Conservation (phyloP, 2,329 filamentous ascomycete species). For the Fusarium burgessii region DNA sequence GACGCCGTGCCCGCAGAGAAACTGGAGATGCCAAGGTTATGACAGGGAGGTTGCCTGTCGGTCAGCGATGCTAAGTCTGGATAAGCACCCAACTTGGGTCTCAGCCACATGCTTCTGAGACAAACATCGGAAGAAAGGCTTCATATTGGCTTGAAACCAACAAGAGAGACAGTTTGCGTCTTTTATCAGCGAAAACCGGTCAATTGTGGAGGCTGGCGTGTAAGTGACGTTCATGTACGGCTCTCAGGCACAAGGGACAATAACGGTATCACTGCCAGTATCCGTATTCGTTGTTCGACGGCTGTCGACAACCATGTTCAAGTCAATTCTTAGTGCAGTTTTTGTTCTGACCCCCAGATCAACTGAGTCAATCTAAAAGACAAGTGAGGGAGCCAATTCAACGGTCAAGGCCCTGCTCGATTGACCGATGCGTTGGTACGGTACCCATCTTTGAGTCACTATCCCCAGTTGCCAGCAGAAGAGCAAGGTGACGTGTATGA, state of each 20-base stretch:
- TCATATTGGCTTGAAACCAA: conserved; percentile 2
- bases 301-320: not conserved
- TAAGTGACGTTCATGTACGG: not conserved
- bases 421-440: conserved; percentile 5
- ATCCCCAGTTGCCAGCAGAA: conserved; percentile 10
- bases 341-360: not conserved
- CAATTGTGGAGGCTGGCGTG: not conserved
- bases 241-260: not conserved
- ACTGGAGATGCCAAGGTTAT: conserved; percentile 17
- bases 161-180: not conserved
- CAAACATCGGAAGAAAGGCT: conserved; percentile 32
- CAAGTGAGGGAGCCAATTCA: conserved; percentile 13
- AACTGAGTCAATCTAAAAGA: conserved; percentile 19
- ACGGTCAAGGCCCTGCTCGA: conserved; percentile 1
- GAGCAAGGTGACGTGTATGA: conserved; percentile 34
- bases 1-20: conserved; percentile 14
- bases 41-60: conserved; percentile 36
- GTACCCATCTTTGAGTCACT: conserved; percentile 1
- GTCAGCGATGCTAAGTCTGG: conserved; percentile 25
- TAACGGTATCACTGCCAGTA: not conserved
- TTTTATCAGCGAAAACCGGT: not conserved
- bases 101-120: conserved; percentile 39
- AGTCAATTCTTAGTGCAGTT: conserved; percentile 1
- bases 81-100: conserved; percentile 32
- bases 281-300: conserved; percentile 6